A percentile compares a stretch with the other conserved stretches of the same genome.
Evolutionary conservation across 305 asterid genomes (phyloP).

Genomic region (Petunia hybrid): DNA sequence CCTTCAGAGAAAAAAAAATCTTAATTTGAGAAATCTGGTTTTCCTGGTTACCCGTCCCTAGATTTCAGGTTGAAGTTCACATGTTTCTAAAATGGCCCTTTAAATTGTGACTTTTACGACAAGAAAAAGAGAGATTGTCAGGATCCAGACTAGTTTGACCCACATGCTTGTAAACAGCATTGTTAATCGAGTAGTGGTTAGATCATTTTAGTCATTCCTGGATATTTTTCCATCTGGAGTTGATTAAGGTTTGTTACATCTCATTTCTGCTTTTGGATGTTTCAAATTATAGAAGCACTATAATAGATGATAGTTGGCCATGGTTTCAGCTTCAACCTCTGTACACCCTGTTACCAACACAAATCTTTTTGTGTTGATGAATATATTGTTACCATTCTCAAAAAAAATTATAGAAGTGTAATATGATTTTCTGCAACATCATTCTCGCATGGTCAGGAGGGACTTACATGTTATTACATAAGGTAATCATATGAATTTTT

Average conservation of each 20-base stretch:
- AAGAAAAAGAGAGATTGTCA: background rate
- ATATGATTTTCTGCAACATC: slow-evolving; percentile 1
- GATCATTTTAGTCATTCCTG: background rate
- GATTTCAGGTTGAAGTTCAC: slow-evolving; percentile 11
- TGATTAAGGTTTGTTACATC: background rate
- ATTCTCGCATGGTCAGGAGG: slow-evolving; percentile 18
- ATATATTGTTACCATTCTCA: no score
- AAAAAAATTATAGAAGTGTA: background rate
- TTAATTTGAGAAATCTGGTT: slow-evolving; percentile 15
- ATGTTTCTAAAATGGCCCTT: slow-evolving; percentile 22
- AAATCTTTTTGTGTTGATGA: no score
- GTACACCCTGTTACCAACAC: no score
- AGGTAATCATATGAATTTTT: background rate
- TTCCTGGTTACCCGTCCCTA: slow-evolving; percentile 7
- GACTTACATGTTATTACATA: background rate
- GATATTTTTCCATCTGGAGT: slow-evolving; percentile 4
- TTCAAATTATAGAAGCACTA: background rate
- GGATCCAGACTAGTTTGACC: background rate
- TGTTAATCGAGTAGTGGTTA: background rate
- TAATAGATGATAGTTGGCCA: no score
- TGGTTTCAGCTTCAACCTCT: no score
- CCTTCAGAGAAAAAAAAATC: slow-evolving; percentile 1
- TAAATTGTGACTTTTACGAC: background rate
- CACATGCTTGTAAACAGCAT: slow-evolving; percentile 17
- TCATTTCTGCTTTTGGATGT: slow-evolving; percentile 17